Percentiles rank a stretch among this genome's conserved stretches.
These are phyloP conservation scores for Malus orientalis DNA, from an alignment of 306 rosid species.

Conservation along the genomic window DNA sequence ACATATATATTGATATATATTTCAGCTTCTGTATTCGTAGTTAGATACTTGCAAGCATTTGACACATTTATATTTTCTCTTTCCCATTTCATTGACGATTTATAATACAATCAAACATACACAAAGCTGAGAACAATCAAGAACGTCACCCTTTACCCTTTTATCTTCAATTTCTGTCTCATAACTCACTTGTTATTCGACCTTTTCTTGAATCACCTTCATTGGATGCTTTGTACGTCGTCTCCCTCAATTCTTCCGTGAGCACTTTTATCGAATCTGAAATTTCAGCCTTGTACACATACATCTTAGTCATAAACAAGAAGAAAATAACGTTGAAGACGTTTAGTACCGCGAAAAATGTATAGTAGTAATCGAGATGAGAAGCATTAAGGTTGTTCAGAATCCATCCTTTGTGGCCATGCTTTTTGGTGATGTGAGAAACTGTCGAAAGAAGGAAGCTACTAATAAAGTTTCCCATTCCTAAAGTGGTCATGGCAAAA, in stretches of 20 bases:
- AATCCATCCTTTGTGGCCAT: slow-evolving; percentile 68
- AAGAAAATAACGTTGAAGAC: slow-evolving; percentile 24
- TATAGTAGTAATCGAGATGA: slow-evolving; percentile 83
- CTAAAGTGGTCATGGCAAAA: slow-evolving; percentile 58
- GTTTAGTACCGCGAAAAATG: slow-evolving; percentile 40
- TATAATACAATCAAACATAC: not conserved
- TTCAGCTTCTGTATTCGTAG: too few relatives aligned
- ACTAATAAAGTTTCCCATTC: slow-evolving; percentile 73
- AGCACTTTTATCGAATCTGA: slow-evolving; percentile 65
- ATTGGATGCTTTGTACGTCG: not conserved
- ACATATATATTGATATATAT: too few relatives aligned
- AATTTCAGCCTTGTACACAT: slow-evolving; percentile 71
- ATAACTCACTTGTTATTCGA: not conserved
- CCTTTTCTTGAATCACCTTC: not conserved
- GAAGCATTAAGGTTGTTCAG: slow-evolving; percentile 71
- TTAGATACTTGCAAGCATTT: not conserved
- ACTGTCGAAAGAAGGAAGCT: slow-evolving; percentile 73
- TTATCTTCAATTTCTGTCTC: not conserved
- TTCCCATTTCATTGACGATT: not conserved
- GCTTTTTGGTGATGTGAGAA: slow-evolving; percentile 40
- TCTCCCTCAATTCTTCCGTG: slow-evolving; percentile 52
- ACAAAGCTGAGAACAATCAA: not conserved
- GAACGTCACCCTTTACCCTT: not conserved
- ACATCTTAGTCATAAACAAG: slow-evolving; percentile 31
- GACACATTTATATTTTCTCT: not conserved